A percentile compares a stretch with the other conserved stretches of the same genome.
phyloP scores from a whole-genome alignment of 495 filamentous ascomycete genomes.

The Evernia prunastri region DNA sequence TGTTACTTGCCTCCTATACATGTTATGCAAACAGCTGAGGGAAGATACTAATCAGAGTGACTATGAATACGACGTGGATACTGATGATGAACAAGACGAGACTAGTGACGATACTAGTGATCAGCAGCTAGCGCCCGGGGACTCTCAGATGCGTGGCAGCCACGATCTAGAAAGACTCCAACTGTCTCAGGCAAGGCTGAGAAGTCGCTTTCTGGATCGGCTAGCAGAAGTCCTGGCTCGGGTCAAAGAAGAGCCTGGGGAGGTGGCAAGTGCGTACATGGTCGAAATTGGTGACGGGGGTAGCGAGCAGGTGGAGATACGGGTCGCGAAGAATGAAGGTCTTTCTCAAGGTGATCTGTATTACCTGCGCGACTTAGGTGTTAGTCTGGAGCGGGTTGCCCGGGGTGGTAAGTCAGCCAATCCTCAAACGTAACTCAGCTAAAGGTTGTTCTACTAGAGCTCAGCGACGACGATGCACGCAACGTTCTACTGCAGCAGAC shows the following conservation, averaged over 20 bases:
- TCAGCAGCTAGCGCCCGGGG: not conserved
- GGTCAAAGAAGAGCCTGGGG: not conserved
- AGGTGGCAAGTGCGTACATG: constrained; percentile 9
- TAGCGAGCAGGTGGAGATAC: not conserved
- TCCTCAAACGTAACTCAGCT: not conserved
- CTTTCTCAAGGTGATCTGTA: not conserved
- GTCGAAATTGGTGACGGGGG: not conserved
- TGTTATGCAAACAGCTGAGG: not conserved
- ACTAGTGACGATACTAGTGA: not conserved
- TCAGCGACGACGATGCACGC: too few species aligned
- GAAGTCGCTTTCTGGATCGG: constrained; percentile 6
- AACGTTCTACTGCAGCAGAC: too few species aligned
- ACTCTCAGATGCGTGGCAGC: not conserved
- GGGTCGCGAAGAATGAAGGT: constrained; percentile 4
- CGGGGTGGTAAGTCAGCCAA: not conserved
- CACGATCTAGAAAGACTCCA: not conserved
- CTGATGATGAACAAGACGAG: not conserved
- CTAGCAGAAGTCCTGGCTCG: constrained; percentile 9
- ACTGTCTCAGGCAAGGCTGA: not conserved
- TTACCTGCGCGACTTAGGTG: not conserved
- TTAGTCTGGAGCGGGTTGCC: not conserved
- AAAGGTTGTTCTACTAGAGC: not conserved
- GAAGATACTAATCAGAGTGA: not conserved
- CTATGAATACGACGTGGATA: not conserved
- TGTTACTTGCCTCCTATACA: not conserved